phyloP scores from a whole-genome alignment of 768 basidiomycete genomes.

The Amanita subjunquillea region DNA sequence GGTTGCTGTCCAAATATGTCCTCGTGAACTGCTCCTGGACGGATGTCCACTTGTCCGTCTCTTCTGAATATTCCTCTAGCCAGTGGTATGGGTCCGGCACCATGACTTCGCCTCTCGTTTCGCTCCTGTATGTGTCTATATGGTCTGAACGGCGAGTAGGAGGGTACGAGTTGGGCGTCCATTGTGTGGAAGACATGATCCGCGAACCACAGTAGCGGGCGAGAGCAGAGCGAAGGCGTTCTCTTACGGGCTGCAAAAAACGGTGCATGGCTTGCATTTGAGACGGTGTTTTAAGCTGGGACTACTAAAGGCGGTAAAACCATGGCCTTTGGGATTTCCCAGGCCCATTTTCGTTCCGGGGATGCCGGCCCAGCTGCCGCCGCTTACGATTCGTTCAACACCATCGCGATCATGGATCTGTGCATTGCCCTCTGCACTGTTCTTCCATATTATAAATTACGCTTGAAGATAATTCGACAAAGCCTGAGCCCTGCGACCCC shows the following conservation, averaged over 20 bases:
- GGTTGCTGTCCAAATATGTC: conserved; percentile 49
- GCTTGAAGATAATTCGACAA: not conserved
- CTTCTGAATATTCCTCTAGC: conserved; percentile 54
- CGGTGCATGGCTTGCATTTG: conserved; percentile 13
- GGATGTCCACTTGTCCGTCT: conserved; percentile 57
- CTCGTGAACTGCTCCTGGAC: conserved; percentile 52
- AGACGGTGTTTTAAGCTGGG: conserved; percentile 5
- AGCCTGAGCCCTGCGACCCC: not conserved
- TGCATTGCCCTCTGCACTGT: not conserved
- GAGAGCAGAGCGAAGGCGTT: conserved; percentile 15
- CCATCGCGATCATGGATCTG: not conserved
- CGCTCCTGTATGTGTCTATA: conserved; percentile 60
- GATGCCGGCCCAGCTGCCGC: conserved; percentile 1
- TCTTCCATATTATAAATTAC: not conserved
- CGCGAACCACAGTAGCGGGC: conserved; percentile 15
- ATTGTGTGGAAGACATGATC: conserved; percentile 32
- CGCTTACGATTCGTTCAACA: not conserved
- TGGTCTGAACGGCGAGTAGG: conserved; percentile 53
- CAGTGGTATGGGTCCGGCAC: conserved; percentile 69
- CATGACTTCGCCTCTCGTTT: conserved; percentile 45
- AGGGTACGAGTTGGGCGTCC: conserved; percentile 55
- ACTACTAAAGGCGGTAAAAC: conserved; percentile 4
- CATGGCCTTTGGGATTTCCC: conserved; percentile 6
- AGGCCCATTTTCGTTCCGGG: conserved; percentile 5
- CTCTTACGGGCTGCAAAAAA: conserved; percentile 4